Evolutionary conservation across 306 rosid species (phyloP).

Genomic region (Quercus parvula): DNA sequence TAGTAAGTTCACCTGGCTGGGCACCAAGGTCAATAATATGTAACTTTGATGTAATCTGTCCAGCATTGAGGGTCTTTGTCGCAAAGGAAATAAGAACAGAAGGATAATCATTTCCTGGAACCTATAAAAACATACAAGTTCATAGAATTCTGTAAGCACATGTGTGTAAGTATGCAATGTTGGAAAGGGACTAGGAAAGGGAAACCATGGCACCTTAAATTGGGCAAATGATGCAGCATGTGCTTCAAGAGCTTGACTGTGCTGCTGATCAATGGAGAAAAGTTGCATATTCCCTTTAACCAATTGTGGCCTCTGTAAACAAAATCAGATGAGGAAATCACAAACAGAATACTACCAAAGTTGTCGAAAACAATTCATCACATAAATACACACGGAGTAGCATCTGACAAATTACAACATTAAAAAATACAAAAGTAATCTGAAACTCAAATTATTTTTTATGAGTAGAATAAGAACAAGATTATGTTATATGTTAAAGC

Average conservation of each 20-base stretch:
- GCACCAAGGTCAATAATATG: constrained; percentile 99
- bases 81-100: constrained; percentile 90
- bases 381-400: neutral
- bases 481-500: too few species aligned
- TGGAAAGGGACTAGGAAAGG: constrained; percentile 1
- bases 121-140: constrained; percentile 41
- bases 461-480: too few species aligned
- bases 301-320: constrained; percentile 80
- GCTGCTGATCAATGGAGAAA: constrained; percentile 94
- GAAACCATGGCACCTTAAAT: constrained; percentile 55
- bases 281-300: constrained; percentile 99
- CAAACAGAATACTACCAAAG: constrained; percentile 9
- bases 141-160: neutral
- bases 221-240: constrained; percentile 98
- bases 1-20: constrained; percentile 75
- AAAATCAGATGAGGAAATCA: constrained; percentile 20
- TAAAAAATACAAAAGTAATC: neutral
- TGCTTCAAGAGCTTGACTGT: constrained; percentile 99
- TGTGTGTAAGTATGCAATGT: neutral
- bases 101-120: constrained; percentile 90
- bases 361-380: neutral
- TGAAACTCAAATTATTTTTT: too few species aligned
- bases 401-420: neutral
- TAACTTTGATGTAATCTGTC: constrained; percentile 85
- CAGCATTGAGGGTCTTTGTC: constrained; percentile 87